Evolutionary conservation across 768 basidiomycete genomes (phyloP).

Genomic region (Neoboletus subvelutipes): DNA sequence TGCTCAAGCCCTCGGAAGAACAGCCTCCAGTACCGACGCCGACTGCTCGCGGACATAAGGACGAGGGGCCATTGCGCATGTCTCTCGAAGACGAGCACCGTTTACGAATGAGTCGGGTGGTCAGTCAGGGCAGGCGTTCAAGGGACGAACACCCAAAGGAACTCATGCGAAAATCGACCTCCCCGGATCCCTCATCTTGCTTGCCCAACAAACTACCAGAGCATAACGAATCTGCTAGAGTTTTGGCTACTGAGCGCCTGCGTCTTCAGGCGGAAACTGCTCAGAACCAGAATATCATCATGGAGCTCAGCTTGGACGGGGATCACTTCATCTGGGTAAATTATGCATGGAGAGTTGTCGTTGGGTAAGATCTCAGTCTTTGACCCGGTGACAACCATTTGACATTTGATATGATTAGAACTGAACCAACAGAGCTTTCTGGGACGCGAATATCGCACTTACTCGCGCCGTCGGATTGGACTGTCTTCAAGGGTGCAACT

Average conservation of each 20-base stretch:
- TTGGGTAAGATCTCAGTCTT: constrained; percentile 59
- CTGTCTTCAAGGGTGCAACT: constrained; percentile 85
- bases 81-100: constrained; percentile 34
- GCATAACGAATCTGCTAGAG: constrained; percentile 71
- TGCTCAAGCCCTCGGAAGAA: constrained; percentile 85
- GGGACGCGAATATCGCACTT: constrained; percentile 81
- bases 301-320: constrained; percentile 92
- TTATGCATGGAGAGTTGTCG: constrained; percentile 90
- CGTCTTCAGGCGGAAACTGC: constrained; percentile 91
- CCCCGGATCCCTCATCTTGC: constrained; percentile 37
- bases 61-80: constrained; percentile 38
- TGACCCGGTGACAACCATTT: neutral
- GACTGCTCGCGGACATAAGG: constrained; percentile 36
- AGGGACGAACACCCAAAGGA: constrained; percentile 60
- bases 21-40: constrained; percentile 39
- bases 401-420: constrained; percentile 44
- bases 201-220: constrained; percentile 51
- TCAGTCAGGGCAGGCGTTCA: constrained; percentile 52
- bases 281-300: constrained; percentile 92
- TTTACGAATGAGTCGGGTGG: constrained; percentile 49
- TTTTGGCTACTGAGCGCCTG: constrained; percentile 86
- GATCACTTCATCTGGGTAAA: constrained; percentile 96
- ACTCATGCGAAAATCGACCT: constrained; percentile 37
- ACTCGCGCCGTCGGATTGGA: constrained; percentile 75
- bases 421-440: constrained; percentile 76